These are phyloP conservation scores for Leptodontidium sp. DNA, from an alignment of 2,329 filamentous ascomycete species.

Conservation along the genomic window DNA sequence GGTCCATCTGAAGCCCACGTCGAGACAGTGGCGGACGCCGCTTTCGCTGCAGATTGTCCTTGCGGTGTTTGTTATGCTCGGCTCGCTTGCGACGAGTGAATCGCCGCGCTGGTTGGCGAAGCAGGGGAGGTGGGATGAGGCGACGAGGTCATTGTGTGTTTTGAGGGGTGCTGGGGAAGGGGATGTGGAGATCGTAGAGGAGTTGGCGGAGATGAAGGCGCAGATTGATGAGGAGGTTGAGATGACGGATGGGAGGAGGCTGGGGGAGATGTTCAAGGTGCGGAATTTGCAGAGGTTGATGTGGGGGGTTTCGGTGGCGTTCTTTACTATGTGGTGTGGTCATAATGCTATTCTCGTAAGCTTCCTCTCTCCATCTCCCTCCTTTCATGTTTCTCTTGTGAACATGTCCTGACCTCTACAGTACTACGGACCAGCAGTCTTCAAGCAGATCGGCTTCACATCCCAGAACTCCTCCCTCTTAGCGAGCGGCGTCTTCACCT, in stretches of 20 bases:
- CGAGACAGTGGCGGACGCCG: slow-evolving; percentile 61
- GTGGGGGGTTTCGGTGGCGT: slow-evolving; percentile 33
- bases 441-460: slow-evolving; percentile 30
- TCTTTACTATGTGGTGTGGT: slow-evolving; percentile 50
- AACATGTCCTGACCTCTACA: neutral
- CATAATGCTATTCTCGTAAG: slow-evolving; percentile 30
- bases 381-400: too few relatives aligned
- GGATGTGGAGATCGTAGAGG: slow-evolving; percentile 48
- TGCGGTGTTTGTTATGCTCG: slow-evolving; percentile 67
- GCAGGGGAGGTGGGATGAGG: slow-evolving; percentile 54
- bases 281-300: slow-evolving; percentile 15
- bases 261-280: slow-evolving; percentile 56
- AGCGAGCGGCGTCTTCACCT: slow-evolving; percentile 29
- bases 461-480: slow-evolving; percentile 25
- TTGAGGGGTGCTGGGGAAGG: slow-evolving; percentile 54
- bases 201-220: slow-evolving; percentile 52
- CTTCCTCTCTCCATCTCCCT: neutral
- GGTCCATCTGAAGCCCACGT: slow-evolving; percentile 46
- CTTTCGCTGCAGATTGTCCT: slow-evolving; percentile 54
- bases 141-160: slow-evolving; percentile 57
- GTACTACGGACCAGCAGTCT: slow-evolving; percentile 34
- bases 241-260: slow-evolving; percentile 54
- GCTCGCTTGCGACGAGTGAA: slow-evolving; percentile 56
- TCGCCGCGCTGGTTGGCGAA: slow-evolving; percentile 60
- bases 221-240: slow-evolving; percentile 58